A percentile compares a stretch with the other conserved stretches of the same genome.
These are phyloP conservation scores for Fonsecaea nubica DNA, from an alignment of 2,329 filamentous ascomycete genomes.

Conservation along the genomic window DNA sequence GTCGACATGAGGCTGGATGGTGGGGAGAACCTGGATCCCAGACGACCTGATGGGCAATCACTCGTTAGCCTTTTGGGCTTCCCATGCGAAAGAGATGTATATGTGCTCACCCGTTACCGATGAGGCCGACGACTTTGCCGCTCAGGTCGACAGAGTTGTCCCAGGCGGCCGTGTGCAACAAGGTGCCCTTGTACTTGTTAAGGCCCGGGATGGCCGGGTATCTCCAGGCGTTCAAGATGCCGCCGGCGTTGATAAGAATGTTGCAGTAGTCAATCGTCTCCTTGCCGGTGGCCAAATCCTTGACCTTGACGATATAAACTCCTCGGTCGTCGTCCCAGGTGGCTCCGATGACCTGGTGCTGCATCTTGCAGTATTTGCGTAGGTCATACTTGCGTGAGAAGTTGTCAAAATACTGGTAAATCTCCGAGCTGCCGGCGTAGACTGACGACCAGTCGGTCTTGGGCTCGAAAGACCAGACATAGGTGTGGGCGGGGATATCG, in stretches of 20 bases:
- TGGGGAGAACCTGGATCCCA: slow-evolving; percentile 52
- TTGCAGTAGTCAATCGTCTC: slow-evolving; percentile 27
- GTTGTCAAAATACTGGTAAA: slow-evolving; percentile 69
- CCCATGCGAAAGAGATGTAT: too few relatives aligned
- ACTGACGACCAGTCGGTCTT: slow-evolving; percentile 73
- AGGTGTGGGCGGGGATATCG: slow-evolving; percentile 59
- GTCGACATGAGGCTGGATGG: slow-evolving; percentile 35
- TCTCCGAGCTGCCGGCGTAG: slow-evolving; percentile 71
- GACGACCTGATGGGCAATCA: slow-evolving; percentile 44
- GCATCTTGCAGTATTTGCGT: slow-evolving; percentile 60
- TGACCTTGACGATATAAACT: slow-evolving; percentile 14
- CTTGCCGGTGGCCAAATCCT: slow-evolving; percentile 9
- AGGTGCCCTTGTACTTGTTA: slow-evolving; percentile 39
- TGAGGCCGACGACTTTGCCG: slow-evolving; percentile 40
- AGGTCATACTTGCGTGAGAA: slow-evolving; percentile 70
- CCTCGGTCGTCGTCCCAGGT: slow-evolving; percentile 19
- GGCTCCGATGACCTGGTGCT: slow-evolving; percentile 21
- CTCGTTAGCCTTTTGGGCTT: slow-evolving; percentile 38
- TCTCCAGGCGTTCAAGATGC: slow-evolving; percentile 62
- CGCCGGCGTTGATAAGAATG: slow-evolving; percentile 61
- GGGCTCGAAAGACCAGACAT: slow-evolving; percentile 71
- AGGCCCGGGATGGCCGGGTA: slow-evolving; percentile 43
- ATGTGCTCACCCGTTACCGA: slow-evolving; percentile 39
- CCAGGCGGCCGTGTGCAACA: slow-evolving; percentile 43
- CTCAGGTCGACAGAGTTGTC: slow-evolving; percentile 43